These are phyloP conservation scores for Diaporthe vaccinii DNA, from an alignment of 2,329 filamentous ascomycete genomes.

Conservation along the genomic window DNA sequence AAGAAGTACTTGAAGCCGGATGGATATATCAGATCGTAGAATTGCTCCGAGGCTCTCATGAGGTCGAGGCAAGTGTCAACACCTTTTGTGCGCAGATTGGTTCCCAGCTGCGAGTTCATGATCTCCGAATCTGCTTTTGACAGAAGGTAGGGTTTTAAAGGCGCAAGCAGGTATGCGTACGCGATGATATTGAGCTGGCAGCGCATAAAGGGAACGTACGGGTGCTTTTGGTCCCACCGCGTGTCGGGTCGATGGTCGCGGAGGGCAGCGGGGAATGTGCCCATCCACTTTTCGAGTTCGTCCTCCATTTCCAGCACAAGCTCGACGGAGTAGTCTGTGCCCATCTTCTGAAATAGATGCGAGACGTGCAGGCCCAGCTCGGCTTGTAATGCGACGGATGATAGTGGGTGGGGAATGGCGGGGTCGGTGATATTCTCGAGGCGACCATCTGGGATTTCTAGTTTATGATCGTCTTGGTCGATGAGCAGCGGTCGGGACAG, in stretches of 20 bases:
- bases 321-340: conserved; percentile 25
- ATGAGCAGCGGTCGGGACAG: conserved; percentile 41
- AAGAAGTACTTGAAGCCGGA: conserved; percentile 48
- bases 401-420: conserved; percentile 28
- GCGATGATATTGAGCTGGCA: conserved; percentile 49
- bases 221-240: conserved; percentile 47
- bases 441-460: conserved; percentile 39
- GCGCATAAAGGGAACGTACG: conserved; percentile 48
- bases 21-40: conserved; percentile 45
- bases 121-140: conserved; percentile 43
- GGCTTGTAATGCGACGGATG: conserved; percentile 39
- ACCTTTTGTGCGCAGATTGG: conserved; percentile 43
- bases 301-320: conserved; percentile 43
- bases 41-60: conserved; percentile 40
- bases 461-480: conserved; percentile 37
- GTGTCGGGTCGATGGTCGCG: conserved; percentile 45
- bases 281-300: conserved; percentile 44
- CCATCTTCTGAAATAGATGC: conserved; percentile 37
- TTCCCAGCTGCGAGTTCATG: conserved; percentile 42
- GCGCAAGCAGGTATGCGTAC: conserved; percentile 45
- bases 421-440: conserved; percentile 37
- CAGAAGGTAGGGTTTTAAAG: conserved; percentile 46
- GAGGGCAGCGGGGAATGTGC: conserved; percentile 44
- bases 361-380: conserved; percentile 38
- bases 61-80: conserved; percentile 46